A percentile compares a stretch with the other conserved stretches of the same genome.
Evolutionary conservation across 164 flowering plant genomes (phyloP).

Genomic region (Amborella trichopoda): DNA sequence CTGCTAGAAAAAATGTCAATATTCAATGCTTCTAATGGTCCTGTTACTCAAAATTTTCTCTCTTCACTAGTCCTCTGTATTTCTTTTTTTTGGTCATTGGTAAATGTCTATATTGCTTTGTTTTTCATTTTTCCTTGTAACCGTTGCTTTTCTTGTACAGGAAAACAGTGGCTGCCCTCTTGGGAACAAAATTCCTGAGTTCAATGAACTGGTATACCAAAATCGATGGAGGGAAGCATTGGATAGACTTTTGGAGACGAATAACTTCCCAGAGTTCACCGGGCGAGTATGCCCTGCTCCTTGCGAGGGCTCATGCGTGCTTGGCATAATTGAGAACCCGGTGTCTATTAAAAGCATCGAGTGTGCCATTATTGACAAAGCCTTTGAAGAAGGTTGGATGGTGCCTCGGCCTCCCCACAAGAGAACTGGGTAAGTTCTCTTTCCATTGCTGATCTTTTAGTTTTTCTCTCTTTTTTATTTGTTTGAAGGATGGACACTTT

Average conservation of each 20-base stretch:
- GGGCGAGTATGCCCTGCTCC: conserved; percentile 99
- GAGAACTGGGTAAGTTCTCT: conserved; percentile 74
- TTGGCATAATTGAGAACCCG: conserved; percentile 97
- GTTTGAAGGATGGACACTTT: no score
- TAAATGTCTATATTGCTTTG: no score
- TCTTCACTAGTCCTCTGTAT: no score
- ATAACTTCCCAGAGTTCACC: conserved; percentile 98
- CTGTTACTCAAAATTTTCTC: no score
- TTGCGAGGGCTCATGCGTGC: conserved; percentile 99
- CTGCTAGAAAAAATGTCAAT: no score
- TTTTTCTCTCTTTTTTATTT: background rate
- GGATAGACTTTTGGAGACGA: conserved; percentile 89
- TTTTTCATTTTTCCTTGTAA: no score
- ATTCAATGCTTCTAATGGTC: no score
- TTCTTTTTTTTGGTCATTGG: no score
- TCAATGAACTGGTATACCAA: conserved; percentile 93
- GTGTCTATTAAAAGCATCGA: conserved; percentile 95
- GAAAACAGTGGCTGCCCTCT: conserved; percentile 97
- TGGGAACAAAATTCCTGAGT: conserved; percentile 98
- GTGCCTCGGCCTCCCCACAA: conserved; percentile 79
- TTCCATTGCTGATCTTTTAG: background rate
- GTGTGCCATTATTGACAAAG: conserved; percentile 95
- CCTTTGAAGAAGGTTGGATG: conserved; percentile 99
- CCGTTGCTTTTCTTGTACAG: conserved; percentile 25
- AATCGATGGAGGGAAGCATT: conserved; percentile 99